A percentile compares a stretch with the other conserved stretches of the same genome.
These are phyloP conservation scores for Pythium chondricola DNA, from an alignment of 352 stramenopile species.

Conservation along the genomic window DNA sequence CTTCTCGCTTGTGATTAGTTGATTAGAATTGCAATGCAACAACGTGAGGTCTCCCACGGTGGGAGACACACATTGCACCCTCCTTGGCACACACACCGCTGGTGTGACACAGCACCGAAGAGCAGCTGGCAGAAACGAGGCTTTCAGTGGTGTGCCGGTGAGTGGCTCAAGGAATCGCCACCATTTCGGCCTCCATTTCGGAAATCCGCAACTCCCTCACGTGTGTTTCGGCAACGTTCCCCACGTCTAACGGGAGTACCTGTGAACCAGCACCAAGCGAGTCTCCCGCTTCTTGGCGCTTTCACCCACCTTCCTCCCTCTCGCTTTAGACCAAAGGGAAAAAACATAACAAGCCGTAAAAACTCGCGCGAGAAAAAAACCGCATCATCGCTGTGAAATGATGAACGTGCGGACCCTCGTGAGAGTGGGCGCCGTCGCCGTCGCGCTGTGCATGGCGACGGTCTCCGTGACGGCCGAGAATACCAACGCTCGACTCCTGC, in stretches of 20 bases:
- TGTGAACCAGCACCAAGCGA: conserved; percentile 5
- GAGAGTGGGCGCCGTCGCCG: conserved; percentile 3
- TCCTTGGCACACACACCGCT: not conserved
- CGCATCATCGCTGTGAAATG: not conserved
- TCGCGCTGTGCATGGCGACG: conserved; percentile 5
- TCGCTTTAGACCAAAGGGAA: not conserved
- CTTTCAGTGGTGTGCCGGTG: not conserved
- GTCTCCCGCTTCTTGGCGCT: not conserved
- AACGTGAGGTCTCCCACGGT: no score
- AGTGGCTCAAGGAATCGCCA: not conserved
- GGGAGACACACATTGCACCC: not conserved
- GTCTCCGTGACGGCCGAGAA: not conserved
- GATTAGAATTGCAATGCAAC: not conserved
- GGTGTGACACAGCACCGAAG: no score
- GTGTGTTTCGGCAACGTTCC: not conserved
- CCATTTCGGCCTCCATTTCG: conserved; percentile 7
- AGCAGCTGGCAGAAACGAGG: not conserved
- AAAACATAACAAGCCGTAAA: conserved; percentile 1
- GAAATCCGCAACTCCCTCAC: conserved; percentile 17
- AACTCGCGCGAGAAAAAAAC: not conserved
- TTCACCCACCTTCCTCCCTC: not conserved
- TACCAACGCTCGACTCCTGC: not conserved
- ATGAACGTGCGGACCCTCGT: conserved; percentile 5
- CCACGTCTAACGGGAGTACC: conserved; percentile 1
- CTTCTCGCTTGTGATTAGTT: not conserved